A percentile compares a stretch with the other conserved stretches of the same genome.
Evolutionary conservation across 352 stramenopile species (phyloP).

Genomic region (Phytophthora multivora): DNA sequence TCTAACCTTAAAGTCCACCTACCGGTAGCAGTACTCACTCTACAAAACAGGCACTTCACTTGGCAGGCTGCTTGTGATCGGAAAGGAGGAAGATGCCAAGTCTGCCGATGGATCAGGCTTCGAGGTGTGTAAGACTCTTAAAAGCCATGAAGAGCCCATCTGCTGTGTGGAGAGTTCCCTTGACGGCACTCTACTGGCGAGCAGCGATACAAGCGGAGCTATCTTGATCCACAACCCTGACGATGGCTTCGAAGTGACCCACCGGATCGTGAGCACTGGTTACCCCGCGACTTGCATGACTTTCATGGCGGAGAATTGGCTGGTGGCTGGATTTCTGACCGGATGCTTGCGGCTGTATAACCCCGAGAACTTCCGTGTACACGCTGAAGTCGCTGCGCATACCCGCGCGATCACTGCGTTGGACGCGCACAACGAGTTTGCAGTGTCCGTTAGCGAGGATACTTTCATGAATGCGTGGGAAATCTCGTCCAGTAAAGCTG

Average conservation of each 20-base stretch:
- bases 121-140: conserved; percentile 63
- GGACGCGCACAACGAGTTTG: conserved; percentile 49
- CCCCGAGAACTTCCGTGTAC: conserved; percentile 49
- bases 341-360: conserved; percentile 63
- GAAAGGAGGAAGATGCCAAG: conserved; percentile 60
- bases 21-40: background rate
- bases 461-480: conserved; percentile 86
- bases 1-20: background rate
- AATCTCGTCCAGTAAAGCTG: conserved; percentile 26
- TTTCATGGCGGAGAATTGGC: conserved; percentile 59
- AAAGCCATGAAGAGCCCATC: conserved; percentile 59
- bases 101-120: conserved; percentile 51
- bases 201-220: conserved; percentile 59
- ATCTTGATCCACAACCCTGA: conserved; percentile 62
- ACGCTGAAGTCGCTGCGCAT: conserved; percentile 72
- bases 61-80: conserved; percentile 63
- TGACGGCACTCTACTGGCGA: conserved; percentile 49
- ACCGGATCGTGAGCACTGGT: conserved; percentile 51
- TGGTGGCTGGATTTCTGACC: conserved; percentile 65
- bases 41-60: conserved; percentile 49
- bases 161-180: conserved; percentile 58
- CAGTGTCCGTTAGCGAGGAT: conserved; percentile 75
- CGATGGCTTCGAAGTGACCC: conserved; percentile 64
- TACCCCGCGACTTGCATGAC: conserved; percentile 59
- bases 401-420: conserved; percentile 71